Percentiles rank a stretch among this genome's conserved stretches.
These are phyloP conservation scores for Eutypa lata DNA, from an alignment of 2,329 filamentous ascomycete species.

Conservation along the genomic window DNA sequence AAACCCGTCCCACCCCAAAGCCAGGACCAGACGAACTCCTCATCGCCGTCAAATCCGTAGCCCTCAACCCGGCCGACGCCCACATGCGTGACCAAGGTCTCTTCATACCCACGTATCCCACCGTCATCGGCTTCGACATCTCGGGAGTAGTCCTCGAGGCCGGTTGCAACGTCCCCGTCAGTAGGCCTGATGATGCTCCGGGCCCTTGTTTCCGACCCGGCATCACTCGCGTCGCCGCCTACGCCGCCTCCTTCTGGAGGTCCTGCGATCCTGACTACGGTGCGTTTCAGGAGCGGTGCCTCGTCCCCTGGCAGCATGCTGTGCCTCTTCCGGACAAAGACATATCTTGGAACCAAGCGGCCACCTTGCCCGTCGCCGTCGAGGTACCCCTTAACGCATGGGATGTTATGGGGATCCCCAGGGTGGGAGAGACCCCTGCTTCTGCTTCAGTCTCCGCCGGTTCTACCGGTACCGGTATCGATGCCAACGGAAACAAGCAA, in stretches of 20 bases:
- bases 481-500: neutral
- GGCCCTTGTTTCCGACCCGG: slow-evolving; percentile 26
- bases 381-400: slow-evolving; percentile 35
- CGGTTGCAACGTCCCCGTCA: slow-evolving; percentile 35
- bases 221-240: slow-evolving; percentile 36
- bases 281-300: slow-evolving; percentile 39
- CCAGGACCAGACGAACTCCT: slow-evolving; percentile 45
- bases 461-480: neutral
- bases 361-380: slow-evolving; percentile 36
- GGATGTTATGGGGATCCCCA: slow-evolving; percentile 34
- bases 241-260: slow-evolving; percentile 37
- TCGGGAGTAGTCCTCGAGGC: slow-evolving; percentile 39
- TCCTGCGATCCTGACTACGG: slow-evolving; percentile 43
- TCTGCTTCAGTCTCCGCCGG: neutral
- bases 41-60: slow-evolving; percentile 43
- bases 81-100: slow-evolving; percentile 40
- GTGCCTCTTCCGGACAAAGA: slow-evolving; percentile 28
- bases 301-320: slow-evolving; percentile 40
- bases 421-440: slow-evolving; percentile 10
- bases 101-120: slow-evolving; percentile 37
- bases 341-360: slow-evolving; percentile 38
- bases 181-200: slow-evolving; percentile 5
- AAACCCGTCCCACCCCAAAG: slow-evolving; percentile 37
- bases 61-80: slow-evolving; percentile 45
- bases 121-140: slow-evolving; percentile 40